A percentile compares a stretch with the other conserved stretches of the same genome.
phyloP scores from a whole-genome alignment of 148 eudicot species.

The Dianthus caryophyllus region DNA sequence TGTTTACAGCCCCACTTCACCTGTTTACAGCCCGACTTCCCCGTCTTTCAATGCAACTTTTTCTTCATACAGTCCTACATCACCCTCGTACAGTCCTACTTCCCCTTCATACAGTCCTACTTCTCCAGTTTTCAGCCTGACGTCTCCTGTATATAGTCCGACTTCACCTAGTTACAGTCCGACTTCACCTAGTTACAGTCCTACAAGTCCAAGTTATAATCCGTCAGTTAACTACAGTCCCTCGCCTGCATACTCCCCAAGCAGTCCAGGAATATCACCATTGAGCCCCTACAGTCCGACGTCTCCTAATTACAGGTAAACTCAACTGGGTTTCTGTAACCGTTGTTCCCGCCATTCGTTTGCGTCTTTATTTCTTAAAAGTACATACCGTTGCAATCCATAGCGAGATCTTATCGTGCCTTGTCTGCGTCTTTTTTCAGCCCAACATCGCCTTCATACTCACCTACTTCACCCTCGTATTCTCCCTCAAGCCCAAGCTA shows the following conservation, averaged over 20 bases:
- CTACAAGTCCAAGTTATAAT: conserved; percentile 29
- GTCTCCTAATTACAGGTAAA: conserved; percentile 16
- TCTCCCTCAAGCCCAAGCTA: conserved; percentile 10
- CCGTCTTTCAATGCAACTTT: conserved; percentile 37
- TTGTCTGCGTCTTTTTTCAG: conserved; percentile 13
- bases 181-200: conserved; percentile 40
- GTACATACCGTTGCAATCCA: neutral
- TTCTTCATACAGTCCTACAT: conserved; percentile 38
- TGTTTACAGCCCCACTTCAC: conserved; percentile 31
- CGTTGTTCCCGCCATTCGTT: neutral
- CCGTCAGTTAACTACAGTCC: conserved; percentile 8
- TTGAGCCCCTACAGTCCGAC: conserved; percentile 11
- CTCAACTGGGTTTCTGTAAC: neutral
- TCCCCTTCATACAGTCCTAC: conserved; percentile 31
- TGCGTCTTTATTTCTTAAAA: neutral
- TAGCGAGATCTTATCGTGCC: neutral
- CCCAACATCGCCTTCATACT: conserved; percentile 17
- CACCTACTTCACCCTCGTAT: conserved; percentile 18
- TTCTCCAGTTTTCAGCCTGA: conserved; percentile 35
- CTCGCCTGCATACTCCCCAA: conserved; percentile 8
- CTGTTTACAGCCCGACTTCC: conserved; percentile 33
- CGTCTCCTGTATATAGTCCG: conserved; percentile 43
- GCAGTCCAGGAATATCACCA: conserved; percentile 11
- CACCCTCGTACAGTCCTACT: conserved; percentile 40
- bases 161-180: conserved; percentile 41